Evolutionary conservation across 1,284 basidiomycete species (phyloP).

Genomic region (Meira nashicola): DNA sequence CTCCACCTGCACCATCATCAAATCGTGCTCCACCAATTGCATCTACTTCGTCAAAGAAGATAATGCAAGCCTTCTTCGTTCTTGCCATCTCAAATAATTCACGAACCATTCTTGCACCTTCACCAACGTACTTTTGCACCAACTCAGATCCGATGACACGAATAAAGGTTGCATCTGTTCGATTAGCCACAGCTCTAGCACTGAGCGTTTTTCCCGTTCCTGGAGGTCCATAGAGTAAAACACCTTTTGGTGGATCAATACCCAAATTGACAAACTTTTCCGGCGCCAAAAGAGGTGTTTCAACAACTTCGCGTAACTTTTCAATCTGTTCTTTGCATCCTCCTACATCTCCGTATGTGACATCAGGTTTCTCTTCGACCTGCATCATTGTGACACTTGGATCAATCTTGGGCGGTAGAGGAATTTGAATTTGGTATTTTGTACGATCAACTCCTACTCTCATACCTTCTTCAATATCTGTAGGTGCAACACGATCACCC

Average conservation of each 20-base stretch:
- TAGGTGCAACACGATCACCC: conserved; percentile 90
- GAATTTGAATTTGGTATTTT: conserved; percentile 99
- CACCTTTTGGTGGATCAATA: conserved; percentile 98
- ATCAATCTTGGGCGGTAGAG: conserved; percentile 99
- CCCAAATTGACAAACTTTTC: conserved; percentile 96
- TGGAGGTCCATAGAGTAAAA: conserved; percentile 88
- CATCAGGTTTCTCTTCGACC: conserved; percentile 97
- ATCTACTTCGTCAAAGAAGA: conserved; percentile 98
- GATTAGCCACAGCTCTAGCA: conserved; percentile 94
- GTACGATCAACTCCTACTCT: conserved; percentile 93
- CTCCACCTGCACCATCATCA: conserved; percentile 96
- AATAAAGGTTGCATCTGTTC: conserved; percentile 98
- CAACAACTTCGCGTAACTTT: conserved; percentile 96
- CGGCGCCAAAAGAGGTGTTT: conserved; percentile 78
- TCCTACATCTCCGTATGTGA: conserved; percentile 95
- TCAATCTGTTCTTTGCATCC: conserved; percentile 99
- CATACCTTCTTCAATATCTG: conserved; percentile 99
- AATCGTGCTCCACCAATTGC: conserved; percentile 96
- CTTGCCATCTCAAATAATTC: conserved; percentile 99
- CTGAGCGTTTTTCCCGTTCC: conserved; percentile 99
- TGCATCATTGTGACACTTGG: conserved; percentile 99
- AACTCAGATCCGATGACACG: conserved; percentile 97
- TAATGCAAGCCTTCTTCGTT: conserved; percentile 98
- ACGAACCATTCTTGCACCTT: conserved; percentile 97
- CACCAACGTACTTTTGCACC: conserved; percentile 98